Evolutionary conservation across 2,329 filamentous ascomycete genomes (phyloP).

Genomic region (Phoma sp.): DNA sequence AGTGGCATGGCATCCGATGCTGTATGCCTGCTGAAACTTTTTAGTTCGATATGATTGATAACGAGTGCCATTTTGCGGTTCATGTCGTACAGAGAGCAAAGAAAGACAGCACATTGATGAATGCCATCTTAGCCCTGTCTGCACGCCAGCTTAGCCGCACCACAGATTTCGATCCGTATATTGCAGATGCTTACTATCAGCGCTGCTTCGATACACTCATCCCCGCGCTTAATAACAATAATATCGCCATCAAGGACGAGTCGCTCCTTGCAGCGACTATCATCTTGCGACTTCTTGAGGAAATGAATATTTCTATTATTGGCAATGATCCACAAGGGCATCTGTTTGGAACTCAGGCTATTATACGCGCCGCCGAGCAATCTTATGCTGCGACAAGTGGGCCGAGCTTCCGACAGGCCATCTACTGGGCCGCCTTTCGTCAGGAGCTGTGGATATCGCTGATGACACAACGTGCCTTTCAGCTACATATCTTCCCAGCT

Average conservation of each 20-base stretch:
- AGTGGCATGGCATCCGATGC: background rate
- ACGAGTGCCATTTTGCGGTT: slow-evolving; percentile 41
- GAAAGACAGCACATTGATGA: slow-evolving; percentile 50
- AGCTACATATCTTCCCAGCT: slow-evolving; percentile 46
- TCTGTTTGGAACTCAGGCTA: slow-evolving; percentile 48
- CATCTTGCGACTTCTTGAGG: slow-evolving; percentile 50
- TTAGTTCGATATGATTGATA: slow-evolving; percentile 48
- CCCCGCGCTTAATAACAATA: slow-evolving; percentile 49
- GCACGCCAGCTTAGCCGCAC: slow-evolving; percentile 52
- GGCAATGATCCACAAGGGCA: slow-evolving; percentile 48
- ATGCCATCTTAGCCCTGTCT: slow-evolving; percentile 52
- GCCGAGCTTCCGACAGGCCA: slow-evolving; percentile 43
- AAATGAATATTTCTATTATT: slow-evolving; percentile 50
- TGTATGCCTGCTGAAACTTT: background rate
- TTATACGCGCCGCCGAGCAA: slow-evolving; percentile 44
- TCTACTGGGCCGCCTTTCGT: slow-evolving; percentile 48
- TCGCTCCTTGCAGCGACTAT: slow-evolving; percentile 51
- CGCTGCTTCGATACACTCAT: slow-evolving; percentile 51
- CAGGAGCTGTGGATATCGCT: slow-evolving; percentile 49
- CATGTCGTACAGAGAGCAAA: slow-evolving; percentile 47
- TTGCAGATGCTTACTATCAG: slow-evolving; percentile 52
- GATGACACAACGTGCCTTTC: slow-evolving; percentile 46
- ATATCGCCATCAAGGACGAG: slow-evolving; percentile 49
- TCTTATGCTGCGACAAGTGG: slow-evolving; percentile 41
- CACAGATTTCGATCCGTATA: slow-evolving; percentile 48